Conservation (phyloP, 1,139 yeast genomes). For the Magnusiomyces clavatus region DNA sequence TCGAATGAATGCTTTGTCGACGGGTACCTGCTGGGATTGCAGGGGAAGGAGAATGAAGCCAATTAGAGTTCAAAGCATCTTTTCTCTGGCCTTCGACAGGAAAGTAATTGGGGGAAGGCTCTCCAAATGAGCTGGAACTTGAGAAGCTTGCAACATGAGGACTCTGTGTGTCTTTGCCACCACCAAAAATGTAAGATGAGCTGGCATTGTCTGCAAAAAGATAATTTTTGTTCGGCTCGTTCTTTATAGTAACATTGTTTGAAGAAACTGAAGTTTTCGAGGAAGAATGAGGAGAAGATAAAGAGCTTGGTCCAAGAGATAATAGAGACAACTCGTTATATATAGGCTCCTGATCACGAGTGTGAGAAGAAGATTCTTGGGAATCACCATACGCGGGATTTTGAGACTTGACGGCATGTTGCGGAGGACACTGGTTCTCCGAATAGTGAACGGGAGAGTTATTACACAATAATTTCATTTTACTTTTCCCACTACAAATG, state of each 20-base stretch:
- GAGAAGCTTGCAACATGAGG: conserved; percentile 5
- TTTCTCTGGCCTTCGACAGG: conserved; percentile 6
- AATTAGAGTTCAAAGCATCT: conserved; percentile 1
- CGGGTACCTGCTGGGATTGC: no score
- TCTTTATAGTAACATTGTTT: not conserved
- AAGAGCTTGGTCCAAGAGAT: no score
- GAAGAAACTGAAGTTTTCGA: conserved; percentile 5
- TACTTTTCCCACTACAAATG: conserved; percentile 24
- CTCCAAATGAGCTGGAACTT: conserved; percentile 11
- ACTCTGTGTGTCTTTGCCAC: conserved; percentile 4
- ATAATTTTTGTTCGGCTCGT: no score
- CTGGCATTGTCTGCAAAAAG: not conserved
- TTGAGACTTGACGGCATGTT: not conserved
- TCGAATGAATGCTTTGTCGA: no score
- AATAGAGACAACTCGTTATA: no score
- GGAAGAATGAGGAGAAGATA: no score
- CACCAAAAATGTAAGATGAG: conserved; percentile 1
- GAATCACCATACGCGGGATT: conserved; percentile 1
- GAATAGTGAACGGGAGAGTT: conserved; percentile 5
- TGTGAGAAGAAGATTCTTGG: not conserved
- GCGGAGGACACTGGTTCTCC: conserved; percentile 7
- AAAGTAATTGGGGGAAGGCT: conserved; percentile 1
- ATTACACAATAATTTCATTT: conserved; percentile 12
- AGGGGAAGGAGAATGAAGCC: no score
- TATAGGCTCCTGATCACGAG: no score